Evolutionary conservation across 805 yeast genomes (phyloP), one percentile per base, ranked within the genome.

Genomic region (Clavispora santaluciae): DNA sequence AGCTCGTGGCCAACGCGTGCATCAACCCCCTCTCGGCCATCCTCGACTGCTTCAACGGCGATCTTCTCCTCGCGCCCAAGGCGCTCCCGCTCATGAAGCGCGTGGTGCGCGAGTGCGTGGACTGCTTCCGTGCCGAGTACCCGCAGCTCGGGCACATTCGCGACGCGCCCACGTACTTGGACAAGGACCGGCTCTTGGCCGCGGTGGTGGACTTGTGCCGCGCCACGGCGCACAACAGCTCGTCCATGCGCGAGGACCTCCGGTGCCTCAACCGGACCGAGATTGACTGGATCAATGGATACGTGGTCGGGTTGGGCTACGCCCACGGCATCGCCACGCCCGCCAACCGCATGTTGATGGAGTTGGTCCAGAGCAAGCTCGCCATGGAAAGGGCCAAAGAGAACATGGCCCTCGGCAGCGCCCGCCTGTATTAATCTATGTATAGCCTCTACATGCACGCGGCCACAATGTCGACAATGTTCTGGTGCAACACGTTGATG

Each of bases 21-120:
- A 81, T 91, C 49, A 91, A 93, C 55, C 85, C 96, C 0, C 65
- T 84, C 22, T 85, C 96, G 0, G 83, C 96, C 0, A 65, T 88
- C 17, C 62, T 86, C 20, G 84, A 86, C 58, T 84, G 93, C 55
- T 56, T 72, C 28, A 93, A 93, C 55, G 95, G 95, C 24, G 86
- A 83, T 38, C 63, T 91, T 15, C 61, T 72, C n/a, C 53, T 62
- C 13, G 64, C 75, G 24, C 55, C 60, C 3, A 55, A 67, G 6
- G 54, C 66, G 3, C 40, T 56, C 9, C 46, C 50, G 2, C 50
- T 77, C 5, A 58, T 78, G 53, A 53, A 46, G 17, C 55, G 61
- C 12, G 58, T 82, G 9, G 68, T 81, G 2, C 39, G 51, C 2
- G 86, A 77, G 46, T 60, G 71, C 2, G 53, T 75, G 12, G 64